phyloP scores from a whole-genome alignment of 1,284 basidiomycete genomes.

The Papiliotrema fonsecae region DNA sequence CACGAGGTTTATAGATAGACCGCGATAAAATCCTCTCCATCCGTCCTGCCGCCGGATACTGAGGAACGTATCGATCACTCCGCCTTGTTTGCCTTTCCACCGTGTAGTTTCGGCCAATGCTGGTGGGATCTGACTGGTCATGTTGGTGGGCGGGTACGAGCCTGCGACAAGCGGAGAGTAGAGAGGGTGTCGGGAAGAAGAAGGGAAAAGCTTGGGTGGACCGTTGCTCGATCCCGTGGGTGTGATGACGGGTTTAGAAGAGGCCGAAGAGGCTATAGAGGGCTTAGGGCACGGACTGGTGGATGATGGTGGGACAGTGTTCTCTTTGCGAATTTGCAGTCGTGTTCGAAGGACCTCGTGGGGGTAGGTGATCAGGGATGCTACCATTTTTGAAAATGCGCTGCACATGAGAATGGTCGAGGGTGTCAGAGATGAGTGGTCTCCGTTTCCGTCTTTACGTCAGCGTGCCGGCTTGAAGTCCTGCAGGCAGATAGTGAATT shows the following conservation, averaged over 20 bases:
- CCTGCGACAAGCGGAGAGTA: conserved; percentile 29
- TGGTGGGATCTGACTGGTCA: neutral
- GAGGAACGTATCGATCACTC: conserved; percentile 66
- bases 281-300: conserved; percentile 1
- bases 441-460: conserved; percentile 29
- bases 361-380: conserved; percentile 87
- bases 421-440: conserved; percentile 57
- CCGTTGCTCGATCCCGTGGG: conserved; percentile 3
- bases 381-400: conserved; percentile 85
- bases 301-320: neutral
- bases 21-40: conserved; percentile 80
- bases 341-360: conserved; percentile 93
- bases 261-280: neutral
- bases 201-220: too few species aligned
- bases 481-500: neutral
- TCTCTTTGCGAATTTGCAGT: conserved; percentile 67
- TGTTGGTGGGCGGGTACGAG: conserved; percentile 19
- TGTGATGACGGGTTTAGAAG: neutral
- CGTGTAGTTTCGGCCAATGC: neutral
- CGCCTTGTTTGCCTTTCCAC: conserved; percentile 39
- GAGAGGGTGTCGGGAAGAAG: conserved; percentile 8
- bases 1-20: conserved; percentile 81
- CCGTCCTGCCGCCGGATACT: conserved; percentile 75
- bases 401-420: conserved; percentile 77
- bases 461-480: neutral